Evolutionary conservation across 345 rosid species (phyloP).

Genomic region (Melaleuca quinquenervia): DNA sequence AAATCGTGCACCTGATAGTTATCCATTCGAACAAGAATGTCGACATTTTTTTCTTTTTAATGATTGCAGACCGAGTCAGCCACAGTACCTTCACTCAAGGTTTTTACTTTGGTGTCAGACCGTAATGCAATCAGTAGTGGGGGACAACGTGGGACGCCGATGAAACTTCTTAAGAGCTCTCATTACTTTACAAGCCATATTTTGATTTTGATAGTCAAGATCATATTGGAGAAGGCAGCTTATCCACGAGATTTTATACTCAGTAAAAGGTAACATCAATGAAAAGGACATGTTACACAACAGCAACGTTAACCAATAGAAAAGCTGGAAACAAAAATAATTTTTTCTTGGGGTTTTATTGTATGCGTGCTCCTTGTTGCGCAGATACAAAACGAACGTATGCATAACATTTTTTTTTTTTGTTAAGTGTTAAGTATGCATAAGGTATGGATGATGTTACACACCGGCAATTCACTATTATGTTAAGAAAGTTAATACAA

Average conservation of each 20-base stretch:
- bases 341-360: not conserved
- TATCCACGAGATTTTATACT: not conserved
- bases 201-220: not conserved
- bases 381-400: not conserved
- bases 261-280: not conserved
- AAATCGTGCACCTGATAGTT: not conserved
- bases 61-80: not conserved
- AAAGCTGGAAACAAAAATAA: not conserved
- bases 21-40: not conserved
- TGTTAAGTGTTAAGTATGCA: not conserved
- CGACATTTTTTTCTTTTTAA: not conserved
- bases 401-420: not conserved
- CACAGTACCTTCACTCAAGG: not conserved
- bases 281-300: not conserved
- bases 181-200: not conserved
- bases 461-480: not conserved
- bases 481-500: not conserved
- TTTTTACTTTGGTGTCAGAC: not conserved
- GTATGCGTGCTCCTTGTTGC: not conserved
- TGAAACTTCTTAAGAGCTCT: not conserved
- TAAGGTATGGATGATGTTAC: not conserved
- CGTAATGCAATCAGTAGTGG: not conserved
- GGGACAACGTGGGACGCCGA: not conserved
- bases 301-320: not conserved
- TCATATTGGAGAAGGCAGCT: not conserved